Evolutionary conservation across 331 rosid species (phyloP), one percentile per base, ranked within the genome.

Genomic region (Quercus lobata): DNA sequence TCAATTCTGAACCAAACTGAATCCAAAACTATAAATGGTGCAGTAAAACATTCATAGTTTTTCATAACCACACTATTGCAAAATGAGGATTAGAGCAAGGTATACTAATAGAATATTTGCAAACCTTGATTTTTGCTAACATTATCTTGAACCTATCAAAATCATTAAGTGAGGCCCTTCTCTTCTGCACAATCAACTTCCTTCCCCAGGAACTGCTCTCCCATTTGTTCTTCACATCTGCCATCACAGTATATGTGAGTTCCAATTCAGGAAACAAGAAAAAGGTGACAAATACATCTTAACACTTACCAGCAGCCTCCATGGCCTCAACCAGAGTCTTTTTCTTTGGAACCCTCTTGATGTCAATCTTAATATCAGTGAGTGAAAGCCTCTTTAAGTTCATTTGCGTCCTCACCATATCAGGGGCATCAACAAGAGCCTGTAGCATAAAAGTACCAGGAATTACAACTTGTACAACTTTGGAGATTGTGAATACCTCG

Each of bases 161-260:
- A 72, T 89, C 92, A 68, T 29, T 77, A 18, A 87, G 92, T 2
- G 89, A 62, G 44, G 88, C 87, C 69, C 92, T 89, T 81, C 85
- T 81, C 80, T 89, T 85, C 83, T 78, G 85, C 71, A 89, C 90
- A 15, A 89, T 80, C 78, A 87, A 78, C 83, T 89, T 89, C 78
- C 92, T 83, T 14, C 92, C 92, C 92, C 91, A 87, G 16, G 91
- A 87, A 79, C 92, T 89, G 58, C 81, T 81, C 84, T 89, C 92
- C 91, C 92, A 87, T 68, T 87, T 89, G 73, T 87, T 83, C 81
- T 89, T 88, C 52, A 89, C 91, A 69, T 89, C 92, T 89, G 76
- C 44, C 72, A 60, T 69, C 58, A 53, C 24, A 71, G 65, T 14
- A 2, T 12, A 41, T 34, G 60, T 34, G 54, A 77, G 24, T 61